phyloP scores from a whole-genome alignment of 495 filamentous ascomycete genomes.

The Parathielavia appendiculata region DNA sequence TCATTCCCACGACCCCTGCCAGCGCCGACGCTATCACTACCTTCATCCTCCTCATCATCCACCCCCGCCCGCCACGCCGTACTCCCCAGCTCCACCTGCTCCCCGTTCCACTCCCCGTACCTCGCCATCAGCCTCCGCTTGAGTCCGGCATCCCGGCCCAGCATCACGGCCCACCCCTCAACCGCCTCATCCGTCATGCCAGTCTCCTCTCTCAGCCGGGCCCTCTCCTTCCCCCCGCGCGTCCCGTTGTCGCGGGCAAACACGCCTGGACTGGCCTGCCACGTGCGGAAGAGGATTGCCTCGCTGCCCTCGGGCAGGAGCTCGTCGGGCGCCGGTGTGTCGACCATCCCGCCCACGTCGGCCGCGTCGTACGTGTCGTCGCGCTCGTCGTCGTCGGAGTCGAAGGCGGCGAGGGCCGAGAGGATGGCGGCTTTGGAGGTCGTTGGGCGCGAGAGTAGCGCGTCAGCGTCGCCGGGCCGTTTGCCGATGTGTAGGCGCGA shows the following conservation, averaged over 20 bases:
- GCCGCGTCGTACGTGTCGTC: conserved; percentile 94
- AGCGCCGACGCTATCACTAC: conserved; percentile 19
- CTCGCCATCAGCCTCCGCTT: conserved; percentile 60
- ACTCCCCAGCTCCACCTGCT: conserved; percentile 54
- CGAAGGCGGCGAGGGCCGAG: conserved; percentile 83
- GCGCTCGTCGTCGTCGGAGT: conserved; percentile 91
- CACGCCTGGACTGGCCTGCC: conserved; percentile 52
- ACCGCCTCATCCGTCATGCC: conserved; percentile 91
- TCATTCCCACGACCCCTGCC: conserved; percentile 37
- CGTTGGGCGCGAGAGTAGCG: conserved; percentile 44
- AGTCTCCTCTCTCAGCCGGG: conserved; percentile 65
- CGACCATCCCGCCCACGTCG: conserved; percentile 85
- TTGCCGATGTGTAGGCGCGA: conserved; percentile 72
- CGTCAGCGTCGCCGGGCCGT: conserved; percentile 60
- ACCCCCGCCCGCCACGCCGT: conserved; percentile 58
- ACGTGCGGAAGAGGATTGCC: conserved; percentile 62
- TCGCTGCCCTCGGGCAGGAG: conserved; percentile 43
- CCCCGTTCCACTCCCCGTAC: conserved; percentile 55
- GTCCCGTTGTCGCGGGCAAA: conserved; percentile 68
- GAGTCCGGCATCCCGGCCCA: conserved; percentile 62
- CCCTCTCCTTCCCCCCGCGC: conserved; percentile 56
- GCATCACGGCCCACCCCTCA: conserved; percentile 90
- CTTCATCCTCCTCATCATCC: conserved; percentile 43
- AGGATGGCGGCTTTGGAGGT: conserved; percentile 82
- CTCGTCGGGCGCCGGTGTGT: conserved; percentile 37